Evolutionary conservation across 305 asterid genomes (phyloP), one percentile per base, ranked within the genome.

Genomic region (Plantago lanceolata): DNA sequence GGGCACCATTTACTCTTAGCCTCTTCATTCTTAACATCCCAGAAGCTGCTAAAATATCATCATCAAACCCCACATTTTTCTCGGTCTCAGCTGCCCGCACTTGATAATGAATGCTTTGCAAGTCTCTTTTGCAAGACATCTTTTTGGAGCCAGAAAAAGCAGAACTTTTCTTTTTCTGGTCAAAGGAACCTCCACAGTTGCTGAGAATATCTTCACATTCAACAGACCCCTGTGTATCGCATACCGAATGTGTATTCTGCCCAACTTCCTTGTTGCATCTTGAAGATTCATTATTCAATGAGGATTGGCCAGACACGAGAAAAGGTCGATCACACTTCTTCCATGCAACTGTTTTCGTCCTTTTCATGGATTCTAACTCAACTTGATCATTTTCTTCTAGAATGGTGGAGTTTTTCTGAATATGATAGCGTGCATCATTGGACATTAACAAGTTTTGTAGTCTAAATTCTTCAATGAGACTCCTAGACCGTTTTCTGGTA

Each of bases 401-500:
- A 59, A 62, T 49, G 64, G 71, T 49, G 64, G 71, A 76, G 76
- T 75, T 74, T 62, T 75, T 73, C 61, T 65, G 75, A 6, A 59
- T 37, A 26, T 53, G 70, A 67, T 58, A 62, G 64, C 5, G 15
- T 40, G 47, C 47, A 40, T 40, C 47, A 8, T 68, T 72, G 43
- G 52, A 44, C 57, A 51, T 76, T 59, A 72, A 67, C 5, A 75
- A 73, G 61, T 75, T 80, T 62, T 73, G 73, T 50, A 67, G 71
- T 62, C 82, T 65, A 63, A 75, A 76, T 64, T 82, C 89, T 65
- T 79, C 84, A 70, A 75, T 70, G 52, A 76, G 79, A 72, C 84
- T 71, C 68, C 50, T 67, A 72, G 76, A 67, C 57, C 60, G 71
- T 71, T 75, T 71, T 47, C 65, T 58, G 50, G 76, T 59, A 71